phyloP scores from a whole-genome alignment of 1,139 yeast genomes.

The Ashbya aceris region DNA sequence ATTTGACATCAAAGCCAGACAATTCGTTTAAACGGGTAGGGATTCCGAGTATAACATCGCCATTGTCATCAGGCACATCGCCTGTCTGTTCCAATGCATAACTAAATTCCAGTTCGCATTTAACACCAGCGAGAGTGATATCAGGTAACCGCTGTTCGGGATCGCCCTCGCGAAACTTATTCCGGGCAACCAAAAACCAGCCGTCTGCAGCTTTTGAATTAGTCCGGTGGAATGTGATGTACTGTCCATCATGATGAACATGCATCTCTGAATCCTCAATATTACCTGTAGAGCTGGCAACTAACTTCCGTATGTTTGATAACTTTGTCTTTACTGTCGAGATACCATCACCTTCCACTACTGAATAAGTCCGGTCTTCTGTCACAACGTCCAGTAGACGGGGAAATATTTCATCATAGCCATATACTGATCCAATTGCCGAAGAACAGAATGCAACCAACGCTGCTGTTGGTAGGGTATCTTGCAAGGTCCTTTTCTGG shows the following conservation, averaged over 20 bases:
- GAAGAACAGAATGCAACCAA: slow-evolving; percentile 87
- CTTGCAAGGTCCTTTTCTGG: slow-evolving; percentile 87
- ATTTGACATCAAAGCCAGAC: slow-evolving; percentile 40
- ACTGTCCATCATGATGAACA: slow-evolving; percentile 90
- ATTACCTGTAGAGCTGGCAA: slow-evolving; percentile 61
- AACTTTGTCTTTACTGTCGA: slow-evolving; percentile 57
- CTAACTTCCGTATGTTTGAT: slow-evolving; percentile 45
- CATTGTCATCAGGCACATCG: slow-evolving; percentile 36
- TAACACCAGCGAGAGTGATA: slow-evolving; percentile 55
- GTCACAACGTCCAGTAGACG: slow-evolving; percentile 69
- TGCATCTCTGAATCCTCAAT: slow-evolving; percentile 80
- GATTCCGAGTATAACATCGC: slow-evolving; percentile 41
- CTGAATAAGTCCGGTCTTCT: slow-evolving; percentile 60
- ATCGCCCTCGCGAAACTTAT: slow-evolving; percentile 49
- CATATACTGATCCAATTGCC: slow-evolving; percentile 91
- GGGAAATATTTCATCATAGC: slow-evolving; percentile 90
- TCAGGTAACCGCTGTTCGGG: slow-evolving; percentile 51
- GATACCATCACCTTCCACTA: slow-evolving; percentile 53
- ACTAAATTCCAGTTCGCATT: slow-evolving; percentile 51
- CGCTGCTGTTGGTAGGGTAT: slow-evolving; percentile 91
- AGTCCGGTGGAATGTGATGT: slow-evolving; percentile 79
- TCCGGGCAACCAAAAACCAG: slow-evolving; percentile 79
- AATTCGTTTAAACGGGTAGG: slow-evolving; percentile 55
- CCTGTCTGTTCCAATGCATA: slow-evolving; percentile 48
- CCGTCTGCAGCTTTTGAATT: slow-evolving; percentile 83